Base-by-base conservation (phyloP, 768 basidiomycete species). In the Suillus decipiens region DNA sequence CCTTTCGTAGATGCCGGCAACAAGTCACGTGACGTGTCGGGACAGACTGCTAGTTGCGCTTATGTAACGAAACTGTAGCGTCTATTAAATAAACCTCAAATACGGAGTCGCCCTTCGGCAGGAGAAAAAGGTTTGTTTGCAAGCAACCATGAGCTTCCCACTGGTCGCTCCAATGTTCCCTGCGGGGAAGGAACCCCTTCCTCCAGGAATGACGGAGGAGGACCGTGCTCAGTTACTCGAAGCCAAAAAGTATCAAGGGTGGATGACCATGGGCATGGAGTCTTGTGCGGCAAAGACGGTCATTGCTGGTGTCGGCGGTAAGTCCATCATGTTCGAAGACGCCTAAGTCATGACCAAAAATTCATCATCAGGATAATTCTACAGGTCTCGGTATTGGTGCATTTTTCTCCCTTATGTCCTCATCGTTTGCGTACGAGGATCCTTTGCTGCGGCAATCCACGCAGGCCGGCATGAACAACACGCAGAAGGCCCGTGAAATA, bases 351-450 rank as follows among this genome's bases (percentile, higher is more conserved):
- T 43, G 62, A 59, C 63, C 43, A 61, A 54, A 59, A 56, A 50
- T 60, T 60, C 61, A 58, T 43, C 37, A 59, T 31, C 62, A 64
- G 24, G 10, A 56, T n/a, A 36, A 36, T 36, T 36, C 36, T 36
- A 36, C 66, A 97, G 96, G 96, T 54, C 88, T 99, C 68, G 96
- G 85, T 12, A 84, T 97, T 48, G 96, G 96, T 63, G 95, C 90
- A 37, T 95, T 98, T 82, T 93, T 99, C 79, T 94, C 95, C 1
- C 83, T 98, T 63, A 98, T 99, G 96, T 93, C 92, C 39, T 82
- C 95, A 22, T 93, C 95, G 34, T 96, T 99, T 73, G 89, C 90
- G 39, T 96, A 97, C 73, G 96, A 98, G 75, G 96, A 98, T 74
- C 95, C 96, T 12, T 78, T 93, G 51, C 82, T 92, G 41, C 87